Evolutionary conservation across 768 basidiomycete species (phyloP).

Genomic region (Mycena rebaudengoi): DNA sequence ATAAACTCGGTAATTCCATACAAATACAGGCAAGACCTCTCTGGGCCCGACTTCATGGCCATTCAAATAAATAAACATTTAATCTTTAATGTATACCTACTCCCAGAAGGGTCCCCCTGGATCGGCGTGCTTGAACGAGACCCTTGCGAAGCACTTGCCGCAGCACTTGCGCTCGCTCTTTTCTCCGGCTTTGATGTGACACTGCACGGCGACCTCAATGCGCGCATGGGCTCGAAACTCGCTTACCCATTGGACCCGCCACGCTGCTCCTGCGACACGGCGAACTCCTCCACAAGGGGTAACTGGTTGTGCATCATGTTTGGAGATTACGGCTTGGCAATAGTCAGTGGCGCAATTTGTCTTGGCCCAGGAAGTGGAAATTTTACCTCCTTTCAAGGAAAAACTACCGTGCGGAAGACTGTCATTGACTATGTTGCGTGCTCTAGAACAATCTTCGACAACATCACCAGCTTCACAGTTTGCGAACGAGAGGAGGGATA

Average conservation of each 20-base stretch:
- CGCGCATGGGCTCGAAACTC: background rate
- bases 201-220: background rate
- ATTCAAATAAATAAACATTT: no score
- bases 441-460: background rate
- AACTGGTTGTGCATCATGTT: background rate
- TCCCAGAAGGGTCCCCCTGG: background rate
- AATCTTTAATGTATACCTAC: background rate
- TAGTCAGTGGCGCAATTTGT: background rate
- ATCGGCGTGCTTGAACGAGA: background rate
- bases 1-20: background rate
- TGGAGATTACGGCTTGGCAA: background rate
- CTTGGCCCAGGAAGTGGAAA: conserved; percentile 1
- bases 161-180: background rate
- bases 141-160: background rate
- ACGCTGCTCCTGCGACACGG: background rate
- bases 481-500: background rate
- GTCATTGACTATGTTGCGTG: conserved; percentile 10
- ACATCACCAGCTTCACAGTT: background rate
- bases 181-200: background rate
- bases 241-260: background rate
- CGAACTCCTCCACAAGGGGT: background rate
- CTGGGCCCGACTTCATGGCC: no score
- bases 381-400: conserved; percentile 12
- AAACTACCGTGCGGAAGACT: background rate
- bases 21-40: background rate